These are phyloP conservation scores for Zymoseptoria tritici DNA, from an alignment of 2,329 filamentous ascomycete species.

Conservation along the genomic window DNA sequence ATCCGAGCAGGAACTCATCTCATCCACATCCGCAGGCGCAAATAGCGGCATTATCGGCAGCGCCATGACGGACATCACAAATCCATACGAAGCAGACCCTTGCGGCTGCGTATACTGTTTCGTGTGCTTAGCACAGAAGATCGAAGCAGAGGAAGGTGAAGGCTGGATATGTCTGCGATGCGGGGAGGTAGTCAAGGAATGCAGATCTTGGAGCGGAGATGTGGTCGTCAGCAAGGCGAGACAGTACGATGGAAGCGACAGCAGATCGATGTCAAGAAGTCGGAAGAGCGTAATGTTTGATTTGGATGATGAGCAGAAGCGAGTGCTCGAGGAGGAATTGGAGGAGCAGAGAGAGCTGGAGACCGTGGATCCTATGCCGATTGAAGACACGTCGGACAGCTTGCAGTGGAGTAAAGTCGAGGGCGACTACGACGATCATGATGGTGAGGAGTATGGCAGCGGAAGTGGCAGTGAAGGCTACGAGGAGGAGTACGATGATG, in stretches of 20 bases:
- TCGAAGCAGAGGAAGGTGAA: conserved; percentile 89
- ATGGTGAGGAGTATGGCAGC: conserved; percentile 11
- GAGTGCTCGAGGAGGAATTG: conserved; percentile 10
- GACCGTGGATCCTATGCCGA: conserved; percentile 24
- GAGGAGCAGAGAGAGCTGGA: conserved; percentile 13
- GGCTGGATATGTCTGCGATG: conserved; percentile 90
- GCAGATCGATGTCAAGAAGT: conserved; percentile 2
- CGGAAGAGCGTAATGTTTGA: conserved; percentile 27
- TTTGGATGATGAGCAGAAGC: conserved; percentile 19
- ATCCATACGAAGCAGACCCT: conserved; percentile 84
- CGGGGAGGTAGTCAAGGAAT: conserved; percentile 74
- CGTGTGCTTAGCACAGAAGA: conserved; percentile 80
- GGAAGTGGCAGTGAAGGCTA: conserved; percentile 7
- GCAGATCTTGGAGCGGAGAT: conserved; percentile 86
- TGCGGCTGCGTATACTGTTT: conserved; percentile 96
- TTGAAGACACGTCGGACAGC: conserved; percentile 20
- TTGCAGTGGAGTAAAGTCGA: conserved; percentile 22
- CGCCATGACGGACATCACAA: conserved; percentile 87
- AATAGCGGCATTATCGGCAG: conserved; percentile 69
- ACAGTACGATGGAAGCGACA: neutral
- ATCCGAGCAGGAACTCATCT: conserved; percentile 69
- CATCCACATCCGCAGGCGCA: conserved; percentile 43
- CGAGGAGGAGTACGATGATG: conserved; percentile 15
- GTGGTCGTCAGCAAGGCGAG: conserved; percentile 47
- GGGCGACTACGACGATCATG: conserved; percentile 11